Evolutionary conservation across 2,329 filamentous ascomycete genomes (phyloP), one percentile per base, ranked within the genome.

Genomic region (Tolypocladium ophioglossoides): DNA sequence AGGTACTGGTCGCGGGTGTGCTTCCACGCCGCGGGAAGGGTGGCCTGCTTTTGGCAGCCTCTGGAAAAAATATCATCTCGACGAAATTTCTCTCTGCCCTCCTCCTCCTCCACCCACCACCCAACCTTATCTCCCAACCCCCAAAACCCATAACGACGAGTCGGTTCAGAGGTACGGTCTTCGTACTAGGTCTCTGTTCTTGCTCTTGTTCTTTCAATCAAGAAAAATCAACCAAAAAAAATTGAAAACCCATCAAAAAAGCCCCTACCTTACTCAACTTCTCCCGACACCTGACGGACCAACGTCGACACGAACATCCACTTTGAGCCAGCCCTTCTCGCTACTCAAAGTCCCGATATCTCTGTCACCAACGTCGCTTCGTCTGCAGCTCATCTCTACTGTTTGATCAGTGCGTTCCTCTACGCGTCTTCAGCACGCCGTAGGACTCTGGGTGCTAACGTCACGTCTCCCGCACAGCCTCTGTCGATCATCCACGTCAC

Each of bases 131-230:
- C 69, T 67, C 68, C 73, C 72, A 67, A 65, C 62, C 63, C 68
- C 67, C 70, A 66, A 69, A 56, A 71, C 66, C 69, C 68, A 70
- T 64, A 66, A 68, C 72, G 72, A 71, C 70, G 68, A 72, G 68
- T 66, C 68, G 73, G 73, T 74, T 75, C 75, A 75, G 77, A 76
- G 78, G 78, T 78, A 76, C 78, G 77, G 73, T 74, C 72, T 69
- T 76, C 76, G 77, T 78, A 74, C 77, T 77, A 73, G 68, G 74
- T 78, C 75, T 79, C 76, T 82, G 78, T 78, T 76, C 78, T 79
- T 76, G 72, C 74, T 75, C 76, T 73, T 76, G 73, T 73, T 74
- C 67, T 63, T 67, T 67, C 70, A 71, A 68, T 70, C 69, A 71
- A 67, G 74, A 72, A 61, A 79, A 79, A 78, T 72, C 70, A 71